These are phyloP conservation scores for Chaetomium olivaceum DNA, from an alignment of 2,329 filamentous ascomycete genomes.

Conservation along the genomic window DNA sequence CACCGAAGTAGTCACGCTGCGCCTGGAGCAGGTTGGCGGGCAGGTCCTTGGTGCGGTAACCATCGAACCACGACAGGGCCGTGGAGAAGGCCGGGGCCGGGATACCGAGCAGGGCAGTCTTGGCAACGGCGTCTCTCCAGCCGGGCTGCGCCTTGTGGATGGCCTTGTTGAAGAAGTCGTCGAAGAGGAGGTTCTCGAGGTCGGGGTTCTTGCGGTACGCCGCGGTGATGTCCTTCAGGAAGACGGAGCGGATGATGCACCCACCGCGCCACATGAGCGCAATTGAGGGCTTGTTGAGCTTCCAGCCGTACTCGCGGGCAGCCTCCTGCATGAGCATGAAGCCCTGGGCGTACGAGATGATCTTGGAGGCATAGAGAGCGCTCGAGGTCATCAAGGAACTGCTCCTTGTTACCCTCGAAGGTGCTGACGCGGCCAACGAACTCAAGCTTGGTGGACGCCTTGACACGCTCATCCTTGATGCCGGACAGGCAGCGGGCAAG, in stretches of 20 bases:
- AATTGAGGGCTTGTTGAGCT: conserved; percentile 99
- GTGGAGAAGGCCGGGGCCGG: conserved; percentile 96
- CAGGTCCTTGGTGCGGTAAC: conserved; percentile 94
- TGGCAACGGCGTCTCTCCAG: conserved; percentile 89
- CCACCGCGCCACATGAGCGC: conserved; percentile 99
- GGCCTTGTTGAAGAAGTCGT: conserved; percentile 99
- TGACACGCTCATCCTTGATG: conserved; percentile 88
- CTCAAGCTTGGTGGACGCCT: conserved; percentile 75
- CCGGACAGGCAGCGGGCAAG: conserved; percentile 91
- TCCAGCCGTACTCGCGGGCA: conserved; percentile 94
- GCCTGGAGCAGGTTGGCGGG: conserved; percentile 98
- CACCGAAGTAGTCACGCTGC: conserved; percentile 99
- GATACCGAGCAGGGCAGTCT: conserved; percentile 91
- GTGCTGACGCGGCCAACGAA: conserved; percentile 71
- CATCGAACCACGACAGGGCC: conserved; percentile 97
- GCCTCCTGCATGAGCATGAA: conserved; percentile 99
- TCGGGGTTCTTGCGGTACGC: conserved; percentile 94
- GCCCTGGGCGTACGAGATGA: conserved; percentile 98
- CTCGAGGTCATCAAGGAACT: conserved; percentile 96
- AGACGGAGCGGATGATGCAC: conserved; percentile 99
- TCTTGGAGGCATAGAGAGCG: conserved; percentile 99
- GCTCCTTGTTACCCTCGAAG: conserved; percentile 87
- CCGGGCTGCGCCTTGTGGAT: conserved; percentile 94
- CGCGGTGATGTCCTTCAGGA: conserved; percentile 98
- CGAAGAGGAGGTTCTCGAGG: conserved; percentile 96